Conservation (phyloP, 768 basidiomycete species). For the Suillus luteus region DNA sequence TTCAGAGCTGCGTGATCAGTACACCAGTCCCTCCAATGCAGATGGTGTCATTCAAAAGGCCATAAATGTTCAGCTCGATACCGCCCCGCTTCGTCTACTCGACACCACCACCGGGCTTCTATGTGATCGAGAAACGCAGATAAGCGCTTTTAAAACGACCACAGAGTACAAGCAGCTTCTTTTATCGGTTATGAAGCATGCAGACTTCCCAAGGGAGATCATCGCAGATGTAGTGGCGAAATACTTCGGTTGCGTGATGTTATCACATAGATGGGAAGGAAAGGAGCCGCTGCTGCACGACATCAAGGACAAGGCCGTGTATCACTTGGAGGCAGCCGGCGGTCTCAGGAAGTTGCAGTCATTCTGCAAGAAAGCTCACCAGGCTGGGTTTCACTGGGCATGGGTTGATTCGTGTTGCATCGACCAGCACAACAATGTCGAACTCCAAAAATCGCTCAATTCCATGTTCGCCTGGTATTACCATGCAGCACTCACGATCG, state of each 20-base stretch:
- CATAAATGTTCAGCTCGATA: background rate
- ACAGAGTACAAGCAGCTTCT: background rate
- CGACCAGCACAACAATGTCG: background rate
- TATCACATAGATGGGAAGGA: slow-evolving; percentile 1
- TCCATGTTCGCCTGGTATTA: background rate
- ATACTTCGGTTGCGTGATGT: background rate
- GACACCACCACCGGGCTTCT: background rate
- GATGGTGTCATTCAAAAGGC: background rate
- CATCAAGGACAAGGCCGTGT: background rate
- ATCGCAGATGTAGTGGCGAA: background rate
- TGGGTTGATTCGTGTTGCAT: slow-evolving; percentile 1
- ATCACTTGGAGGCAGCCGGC: background rate
- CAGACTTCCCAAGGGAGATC: background rate
- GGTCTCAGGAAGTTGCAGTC: background rate
- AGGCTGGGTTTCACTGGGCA: background rate
- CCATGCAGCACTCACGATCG: background rate
- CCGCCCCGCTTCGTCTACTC: background rate
- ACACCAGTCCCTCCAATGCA: background rate
- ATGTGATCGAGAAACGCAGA: slow-evolving; percentile 1
- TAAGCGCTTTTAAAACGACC: background rate
- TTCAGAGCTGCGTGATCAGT: background rate
- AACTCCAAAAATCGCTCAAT: background rate
- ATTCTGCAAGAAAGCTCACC: background rate
- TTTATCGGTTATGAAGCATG: background rate
- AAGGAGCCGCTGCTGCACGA: background rate